Percentiles rank a stretch among this genome's conserved stretches.
phyloP scores from a whole-genome alignment of 768 basidiomycete species.

The Mycena rebaudengoi region DNA sequence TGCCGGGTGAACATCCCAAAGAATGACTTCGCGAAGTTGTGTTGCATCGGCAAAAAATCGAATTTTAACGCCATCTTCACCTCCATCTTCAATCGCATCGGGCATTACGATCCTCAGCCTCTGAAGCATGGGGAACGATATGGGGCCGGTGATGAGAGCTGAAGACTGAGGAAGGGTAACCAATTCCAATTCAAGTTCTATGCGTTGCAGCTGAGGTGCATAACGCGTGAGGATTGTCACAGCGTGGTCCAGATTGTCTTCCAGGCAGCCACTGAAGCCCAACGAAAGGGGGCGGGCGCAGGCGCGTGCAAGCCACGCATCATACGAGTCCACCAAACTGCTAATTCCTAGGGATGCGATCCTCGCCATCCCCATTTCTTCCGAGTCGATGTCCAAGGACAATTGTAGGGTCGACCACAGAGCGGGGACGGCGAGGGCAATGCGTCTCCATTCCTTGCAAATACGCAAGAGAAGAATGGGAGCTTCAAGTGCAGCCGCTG shows the following conservation, averaged over 20 bases:
- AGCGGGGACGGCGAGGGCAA: neutral
- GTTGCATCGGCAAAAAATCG: neutral
- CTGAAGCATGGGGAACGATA: neutral
- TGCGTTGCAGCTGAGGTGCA: neutral
- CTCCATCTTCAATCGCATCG: neutral
- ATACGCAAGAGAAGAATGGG: too few species aligned
- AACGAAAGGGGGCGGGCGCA: neutral
- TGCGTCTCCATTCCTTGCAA: neutral
- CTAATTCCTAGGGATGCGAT: too few species aligned
- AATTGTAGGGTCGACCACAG: neutral
- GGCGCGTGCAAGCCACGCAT: neutral
- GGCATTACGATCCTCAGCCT: neutral
- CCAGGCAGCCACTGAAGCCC: neutral
- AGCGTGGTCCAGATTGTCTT: neutral
- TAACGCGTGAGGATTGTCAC: neutral
- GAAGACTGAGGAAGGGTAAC: too few species aligned
- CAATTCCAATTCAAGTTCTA: neutral
- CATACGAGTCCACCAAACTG: too few species aligned
- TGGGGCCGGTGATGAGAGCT: too few species aligned
- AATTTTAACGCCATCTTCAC: neutral
- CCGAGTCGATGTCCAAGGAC: neutral
- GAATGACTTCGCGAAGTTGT: neutral
- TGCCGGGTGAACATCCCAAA: neutral
- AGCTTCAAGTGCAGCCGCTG: too few species aligned
- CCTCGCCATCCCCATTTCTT: too few species aligned